A percentile compares a stretch with the other conserved stretches of the same genome.
These are phyloP conservation scores for Fusarium nodosum DNA, from an alignment of 2,329 filamentous ascomycete genomes.

Conservation along the genomic window DNA sequence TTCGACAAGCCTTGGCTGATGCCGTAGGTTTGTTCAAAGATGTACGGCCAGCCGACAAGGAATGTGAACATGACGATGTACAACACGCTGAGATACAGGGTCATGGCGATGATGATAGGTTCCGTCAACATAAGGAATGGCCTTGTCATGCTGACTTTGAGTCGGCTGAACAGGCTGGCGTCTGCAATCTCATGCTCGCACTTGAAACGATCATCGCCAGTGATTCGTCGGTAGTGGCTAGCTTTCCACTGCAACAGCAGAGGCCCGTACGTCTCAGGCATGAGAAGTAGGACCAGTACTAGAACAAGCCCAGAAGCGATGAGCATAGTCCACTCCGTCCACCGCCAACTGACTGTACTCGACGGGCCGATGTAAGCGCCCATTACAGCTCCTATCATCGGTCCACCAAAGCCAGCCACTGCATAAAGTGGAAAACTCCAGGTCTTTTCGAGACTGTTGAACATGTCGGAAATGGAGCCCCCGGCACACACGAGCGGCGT, in stretches of 20 bases:
- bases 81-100: slow-evolving; percentile 64
- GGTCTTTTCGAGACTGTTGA: slow-evolving; percentile 53
- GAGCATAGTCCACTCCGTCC: slow-evolving; percentile 74
- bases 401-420: slow-evolving; percentile 58
- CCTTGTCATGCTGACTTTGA: slow-evolving; percentile 60
- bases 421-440: slow-evolving; percentile 62
- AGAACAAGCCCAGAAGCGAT: slow-evolving; percentile 72
- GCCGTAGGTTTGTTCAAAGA: slow-evolving; percentile 61
- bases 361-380: slow-evolving; percentile 76
- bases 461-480: slow-evolving; percentile 60
- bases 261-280: slow-evolving; percentile 74
- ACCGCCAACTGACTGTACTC: slow-evolving; percentile 67
- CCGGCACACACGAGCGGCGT: slow-evolving; percentile 60
- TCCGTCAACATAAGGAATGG: slow-evolving; percentile 58
- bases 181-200: slow-evolving; percentile 73
- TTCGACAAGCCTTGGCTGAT: slow-evolving; percentile 59
- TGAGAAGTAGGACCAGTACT: slow-evolving; percentile 67
- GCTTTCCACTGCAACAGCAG: slow-evolving; percentile 73
- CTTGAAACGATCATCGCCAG: slow-evolving; percentile 71
- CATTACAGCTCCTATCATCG: slow-evolving; percentile 58
- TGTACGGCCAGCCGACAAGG: slow-evolving; percentile 64
- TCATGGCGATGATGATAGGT: slow-evolving; percentile 59
- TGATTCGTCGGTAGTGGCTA: slow-evolving; percentile 69
- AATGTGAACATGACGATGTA: slow-evolving; percentile 69
- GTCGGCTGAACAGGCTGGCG: slow-evolving; percentile 65